phyloP scores from a whole-genome alignment of 306 rosid genomes.

The Acmispon strigosus region DNA sequence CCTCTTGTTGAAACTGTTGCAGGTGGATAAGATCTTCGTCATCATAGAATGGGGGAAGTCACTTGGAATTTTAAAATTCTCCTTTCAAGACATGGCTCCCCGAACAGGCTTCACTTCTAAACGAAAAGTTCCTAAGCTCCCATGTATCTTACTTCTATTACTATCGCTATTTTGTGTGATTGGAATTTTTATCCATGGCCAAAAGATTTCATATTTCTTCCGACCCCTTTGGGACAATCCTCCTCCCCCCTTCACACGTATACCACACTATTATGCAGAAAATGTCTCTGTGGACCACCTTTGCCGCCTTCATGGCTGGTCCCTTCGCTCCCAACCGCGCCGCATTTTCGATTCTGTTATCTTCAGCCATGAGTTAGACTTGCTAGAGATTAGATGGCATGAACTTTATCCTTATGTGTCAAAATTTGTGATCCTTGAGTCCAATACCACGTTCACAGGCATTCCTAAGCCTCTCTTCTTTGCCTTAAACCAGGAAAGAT shows the following conservation, averaged over 20 bases:
- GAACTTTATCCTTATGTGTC: conserved; percentile 72
- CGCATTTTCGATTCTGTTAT: conserved; percentile 66
- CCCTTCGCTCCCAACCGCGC: conserved; percentile 62
- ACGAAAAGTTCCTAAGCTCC: conserved; percentile 36
- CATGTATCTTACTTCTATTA: conserved; percentile 28
- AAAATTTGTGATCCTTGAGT: conserved; percentile 76
- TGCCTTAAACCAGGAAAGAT: conserved; percentile 36
- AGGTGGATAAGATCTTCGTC: conserved; percentile 40
- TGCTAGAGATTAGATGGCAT: conserved; percentile 80
- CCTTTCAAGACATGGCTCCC: conserved; percentile 35
- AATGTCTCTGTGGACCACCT: conserved; percentile 76
- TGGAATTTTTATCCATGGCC: conserved; percentile 38
- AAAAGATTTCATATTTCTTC: conserved; percentile 62
- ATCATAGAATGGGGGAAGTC: conserved; percentile 28
- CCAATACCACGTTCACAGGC: conserved; percentile 80
- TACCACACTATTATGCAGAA: conserved; percentile 89
- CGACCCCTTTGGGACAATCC: conserved; percentile 93
- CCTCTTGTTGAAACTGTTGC: conserved; percentile 20
- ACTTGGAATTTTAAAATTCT: neutral
- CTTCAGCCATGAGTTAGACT: conserved; percentile 86
- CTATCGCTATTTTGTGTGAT: conserved; percentile 41
- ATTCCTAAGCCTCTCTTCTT: conserved; percentile 68
- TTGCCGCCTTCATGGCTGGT: conserved; percentile 83
- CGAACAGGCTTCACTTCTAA: conserved; percentile 35
- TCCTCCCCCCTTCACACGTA: conserved; percentile 46